Evolutionary conservation across 2,329 filamentous ascomycete genomes (phyloP).

Genomic region (Parastagonospora avenae): DNA sequence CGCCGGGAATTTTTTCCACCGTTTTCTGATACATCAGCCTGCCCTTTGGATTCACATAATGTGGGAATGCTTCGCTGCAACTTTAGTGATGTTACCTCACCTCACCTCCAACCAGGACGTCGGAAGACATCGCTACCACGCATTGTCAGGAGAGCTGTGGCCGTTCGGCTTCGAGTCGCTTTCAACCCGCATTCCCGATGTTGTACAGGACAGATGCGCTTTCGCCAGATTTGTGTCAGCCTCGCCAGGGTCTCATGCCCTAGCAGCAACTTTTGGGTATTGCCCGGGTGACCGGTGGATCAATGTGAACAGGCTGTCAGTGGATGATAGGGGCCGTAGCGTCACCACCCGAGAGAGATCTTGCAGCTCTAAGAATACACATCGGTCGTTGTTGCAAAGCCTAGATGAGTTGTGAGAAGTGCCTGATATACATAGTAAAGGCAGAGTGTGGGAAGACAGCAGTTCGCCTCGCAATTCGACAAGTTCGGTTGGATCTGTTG

Average conservation of each 20-base stretch:
- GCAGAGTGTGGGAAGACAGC: too few relatives aligned
- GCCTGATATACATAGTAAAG: too few relatives aligned
- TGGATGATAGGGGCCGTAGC: too few relatives aligned
- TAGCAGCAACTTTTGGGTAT: neutral
- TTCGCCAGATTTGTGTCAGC: constrained; percentile 14
- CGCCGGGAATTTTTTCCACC: constrained; percentile 19
- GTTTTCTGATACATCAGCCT: constrained; percentile 12
- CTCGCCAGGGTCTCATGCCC: constrained; percentile 9
- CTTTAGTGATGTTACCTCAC: constrained; percentile 32
- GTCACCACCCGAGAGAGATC: neutral
- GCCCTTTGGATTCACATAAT: constrained; percentile 13
- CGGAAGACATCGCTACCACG: constrained; percentile 29
- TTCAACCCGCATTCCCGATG: constrained; percentile 14
- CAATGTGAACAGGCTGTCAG: constrained; percentile 2
- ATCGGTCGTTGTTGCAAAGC: too few relatives aligned
- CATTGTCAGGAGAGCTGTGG: constrained; percentile 15
- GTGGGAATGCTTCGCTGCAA: constrained; percentile 19
- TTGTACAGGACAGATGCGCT: constrained; percentile 21
- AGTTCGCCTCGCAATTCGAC: too few relatives aligned
- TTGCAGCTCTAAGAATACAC: neutral
- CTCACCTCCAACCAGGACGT: constrained; percentile 39
- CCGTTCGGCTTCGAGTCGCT: constrained; percentile 8
- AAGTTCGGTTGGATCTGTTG: too few relatives aligned
- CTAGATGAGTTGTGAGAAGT: too few relatives aligned
- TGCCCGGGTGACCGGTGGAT: constrained; percentile 1